phyloP scores from a whole-genome alignment of 495 filamentous ascomycete species.

The Tuber brumale region DNA sequence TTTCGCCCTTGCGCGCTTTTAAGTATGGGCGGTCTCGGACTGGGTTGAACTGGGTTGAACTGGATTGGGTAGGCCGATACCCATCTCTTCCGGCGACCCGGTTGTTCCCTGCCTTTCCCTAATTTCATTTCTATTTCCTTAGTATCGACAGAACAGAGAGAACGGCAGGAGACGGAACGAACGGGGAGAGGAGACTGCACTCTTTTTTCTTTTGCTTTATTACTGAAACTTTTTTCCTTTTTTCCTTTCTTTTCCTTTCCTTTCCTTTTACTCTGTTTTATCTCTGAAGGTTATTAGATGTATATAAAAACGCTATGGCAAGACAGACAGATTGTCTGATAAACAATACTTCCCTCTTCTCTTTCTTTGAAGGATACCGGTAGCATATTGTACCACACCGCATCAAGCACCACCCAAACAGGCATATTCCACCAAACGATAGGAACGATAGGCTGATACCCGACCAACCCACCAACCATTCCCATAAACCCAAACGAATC shows the following conservation, averaged over 20 bases:
- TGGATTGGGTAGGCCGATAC: background rate
- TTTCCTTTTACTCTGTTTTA: background rate
- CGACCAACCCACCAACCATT: background rate
- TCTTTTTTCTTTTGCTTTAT: background rate
- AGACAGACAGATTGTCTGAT: background rate
- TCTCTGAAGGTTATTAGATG: background rate
- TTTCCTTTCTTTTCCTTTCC: background rate
- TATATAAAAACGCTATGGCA: background rate
- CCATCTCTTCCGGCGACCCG: background rate
- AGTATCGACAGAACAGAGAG: background rate
- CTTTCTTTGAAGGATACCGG: background rate
- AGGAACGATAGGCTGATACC: background rate
- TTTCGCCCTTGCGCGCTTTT: background rate
- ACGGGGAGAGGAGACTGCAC: background rate
- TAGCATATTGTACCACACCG: background rate
- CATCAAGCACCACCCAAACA: background rate
- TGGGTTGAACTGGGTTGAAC: background rate
- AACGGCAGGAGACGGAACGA: background rate
- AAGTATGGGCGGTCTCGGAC: background rate
- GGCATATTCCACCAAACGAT: background rate
- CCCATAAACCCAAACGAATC: constrained; percentile 1
- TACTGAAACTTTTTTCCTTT: background rate
- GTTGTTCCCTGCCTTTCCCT: background rate
- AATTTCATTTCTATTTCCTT: background rate
- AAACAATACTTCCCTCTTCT: background rate